These are phyloP conservation scores for Sedum album DNA, from an alignment of 164 flowering plant species.

Conservation along the genomic window DNA sequence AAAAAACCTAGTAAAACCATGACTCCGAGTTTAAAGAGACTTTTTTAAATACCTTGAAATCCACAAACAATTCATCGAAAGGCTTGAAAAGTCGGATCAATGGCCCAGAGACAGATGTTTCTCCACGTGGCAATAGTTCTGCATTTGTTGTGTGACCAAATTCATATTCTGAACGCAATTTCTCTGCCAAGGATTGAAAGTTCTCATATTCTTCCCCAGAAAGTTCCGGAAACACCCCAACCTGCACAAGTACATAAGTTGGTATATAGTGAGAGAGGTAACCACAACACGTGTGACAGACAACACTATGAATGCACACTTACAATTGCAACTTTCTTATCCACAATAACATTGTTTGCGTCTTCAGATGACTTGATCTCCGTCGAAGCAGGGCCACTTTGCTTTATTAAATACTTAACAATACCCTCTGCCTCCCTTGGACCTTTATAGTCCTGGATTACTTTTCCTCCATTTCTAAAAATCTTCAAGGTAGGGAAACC, in stretches of 20 bases:
- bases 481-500: neutral
- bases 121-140: slow-evolving; percentile 75
- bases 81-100: slow-evolving; percentile 76
- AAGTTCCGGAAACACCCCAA: slow-evolving; percentile 75
- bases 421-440: slow-evolving; percentile 94
- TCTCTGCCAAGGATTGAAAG: slow-evolving; percentile 50
- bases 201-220: slow-evolving; percentile 77
- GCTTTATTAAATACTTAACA: slow-evolving; percentile 62
- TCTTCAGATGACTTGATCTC: slow-evolving; percentile 70
- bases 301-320: too few relatives aligned
- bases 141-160: slow-evolving; percentile 76
- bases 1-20: too few relatives aligned
- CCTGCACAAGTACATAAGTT: too few relatives aligned
- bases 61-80: slow-evolving; percentile 86
- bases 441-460: slow-evolving; percentile 20
- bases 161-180: too few relatives aligned
- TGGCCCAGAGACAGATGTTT: slow-evolving; percentile 58
- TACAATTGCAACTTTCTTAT: slow-evolving; percentile 54
- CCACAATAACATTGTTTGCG: slow-evolving; percentile 39
- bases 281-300: too few relatives aligned
- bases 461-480: neutral
- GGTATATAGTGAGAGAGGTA: too few relatives aligned
- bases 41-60: slow-evolving; percentile 51
- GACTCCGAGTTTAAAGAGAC: too few relatives aligned
- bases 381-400: slow-evolving; percentile 79